Evolutionary conservation across 805 yeast species (phyloP), one percentile per base, ranked within the genome.

Genomic region (Candida patagonica): DNA sequence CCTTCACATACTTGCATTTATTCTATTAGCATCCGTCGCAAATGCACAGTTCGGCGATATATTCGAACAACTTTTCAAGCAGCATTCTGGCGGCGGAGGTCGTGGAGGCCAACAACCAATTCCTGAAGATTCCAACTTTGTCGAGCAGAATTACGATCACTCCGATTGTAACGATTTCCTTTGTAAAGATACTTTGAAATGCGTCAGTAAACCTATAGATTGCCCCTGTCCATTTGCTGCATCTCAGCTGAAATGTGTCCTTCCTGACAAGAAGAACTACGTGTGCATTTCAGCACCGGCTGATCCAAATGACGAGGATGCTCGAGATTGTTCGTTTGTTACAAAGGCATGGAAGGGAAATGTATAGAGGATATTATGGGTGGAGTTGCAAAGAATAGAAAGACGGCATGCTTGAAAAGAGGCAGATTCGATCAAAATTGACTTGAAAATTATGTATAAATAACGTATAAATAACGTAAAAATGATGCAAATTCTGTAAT

Each of bases 171-270:
- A 62, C 7, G 64, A 65, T 5, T 89, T 79, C 56, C 60, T 89
- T 26, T 92, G 98, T 56, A 85, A 85, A 3, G 94, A 79, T 49
- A 85, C 96, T 0, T 66, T 78, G 30, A 67, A 67, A 7, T 92
- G 98, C 63, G 98, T 85, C 0, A 67, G 69, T 1, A 52, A 60
- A 1, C 75, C 85, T 0, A 49, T 68, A 6, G 82, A 79, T 38
- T 92, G 98, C 57, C 95, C 96, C 1, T 92, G 98, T 57, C 86
- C 85, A 2, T 89, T 76, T 55, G 92, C 95, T 1, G 74, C 77
- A 43, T 78, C 94, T 1, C 95, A 89, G 56, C 53, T 83, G 45
- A 81, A 84, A 53, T 92, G 98, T 59, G 56, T 71, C 2, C 63
- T 84, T 30, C 94, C 96, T 0, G 78, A 74, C 46, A 70, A 75